Base-by-base conservation (phyloP, 805 yeast genomes). In the Dipodascus geniculatus region DNA sequence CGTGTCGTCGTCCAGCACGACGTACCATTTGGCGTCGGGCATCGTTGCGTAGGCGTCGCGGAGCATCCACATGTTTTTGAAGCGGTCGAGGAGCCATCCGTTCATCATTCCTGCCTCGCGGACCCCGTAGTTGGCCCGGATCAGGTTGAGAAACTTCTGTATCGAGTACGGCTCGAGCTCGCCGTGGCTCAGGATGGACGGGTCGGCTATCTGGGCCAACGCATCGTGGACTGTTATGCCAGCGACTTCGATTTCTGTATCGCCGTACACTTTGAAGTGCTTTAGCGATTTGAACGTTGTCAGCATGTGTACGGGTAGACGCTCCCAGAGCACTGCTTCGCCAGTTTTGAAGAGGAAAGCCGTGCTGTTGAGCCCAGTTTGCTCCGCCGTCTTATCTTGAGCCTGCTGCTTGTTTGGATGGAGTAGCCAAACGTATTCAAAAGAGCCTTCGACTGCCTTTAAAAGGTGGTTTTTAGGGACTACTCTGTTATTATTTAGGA, bases 11-110 rank as follows among this genome's bases (percentile, higher is more conserved):
- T 69, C 73, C 50, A 67, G 61, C 51, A 70, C 59, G 19, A 69
- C 56, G 52, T 58, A 68, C 74, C 74, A 70, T 47, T 67, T 64
- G n/a, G 52, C 52, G 11, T 55, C 44, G 20, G 68, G 66, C 11
- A 59, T 51, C n/a, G 53, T 54, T 3, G 48, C 24, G 58, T 62
- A 70, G 11, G 70, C 72, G 48, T 68, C 68, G 9, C 60, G 59
- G 23, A 65, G 61, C 64, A 65, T 64, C 14, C 71, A 72, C n/a
- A 70, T 31, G 54, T 67, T 69, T 60, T 70, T 70, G 61, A 58
- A 70, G 54, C 60, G 59, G 55, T 70, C 73, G 16, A 66, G 58
- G n/a, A 56, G 59, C 71, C 71, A 68, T 48, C 44, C 44, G 44
- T 38, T 38, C 20, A n/a, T 14, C 44, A 38, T 38, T 4, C 44